Percentiles rank a stretch among this genome's conserved stretches.
Conservation (phyloP, 306 rosid species). For the Rubus parviflorus region DNA sequence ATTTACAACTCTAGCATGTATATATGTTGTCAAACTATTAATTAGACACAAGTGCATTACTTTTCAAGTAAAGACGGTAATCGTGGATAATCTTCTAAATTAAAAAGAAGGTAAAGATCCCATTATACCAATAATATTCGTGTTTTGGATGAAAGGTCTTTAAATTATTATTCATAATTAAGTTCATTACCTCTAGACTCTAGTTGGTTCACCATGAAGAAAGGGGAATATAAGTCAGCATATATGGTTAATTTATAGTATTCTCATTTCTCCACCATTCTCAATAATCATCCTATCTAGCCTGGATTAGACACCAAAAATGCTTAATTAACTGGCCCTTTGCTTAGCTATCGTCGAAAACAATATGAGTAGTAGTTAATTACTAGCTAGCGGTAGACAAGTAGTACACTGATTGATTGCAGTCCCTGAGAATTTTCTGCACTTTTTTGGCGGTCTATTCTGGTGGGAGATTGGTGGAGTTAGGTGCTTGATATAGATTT, state of each 20-base stretch:
- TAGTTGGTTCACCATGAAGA: background rate
- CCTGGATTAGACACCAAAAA: background rate
- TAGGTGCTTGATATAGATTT: conserved; percentile 8
- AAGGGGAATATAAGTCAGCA: background rate
- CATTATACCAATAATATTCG: background rate
- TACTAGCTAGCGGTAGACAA: background rate
- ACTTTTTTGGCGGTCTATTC: background rate
- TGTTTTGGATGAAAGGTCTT: background rate
- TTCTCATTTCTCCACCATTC: background rate
- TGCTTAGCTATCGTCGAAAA: background rate
- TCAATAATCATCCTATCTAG: background rate
- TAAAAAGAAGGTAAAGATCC: too few species aligned
- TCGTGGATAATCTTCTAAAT: too few species aligned
- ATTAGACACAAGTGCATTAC: too few species aligned
- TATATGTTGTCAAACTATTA: too few species aligned
- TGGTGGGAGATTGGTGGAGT: conserved; percentile 18
- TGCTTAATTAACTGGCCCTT: background rate
- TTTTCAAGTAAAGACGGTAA: too few species aligned
- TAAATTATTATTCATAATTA: background rate
- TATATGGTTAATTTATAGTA: background rate
- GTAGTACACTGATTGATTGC: background rate
- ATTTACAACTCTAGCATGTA: too few species aligned
- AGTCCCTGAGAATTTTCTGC: conserved; percentile 15
- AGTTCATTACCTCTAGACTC: background rate
- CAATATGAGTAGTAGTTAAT: background rate